Evolutionary conservation across 176 grass and related monocot species (phyloP).

Genomic region (Panicum miliaceum): DNA sequence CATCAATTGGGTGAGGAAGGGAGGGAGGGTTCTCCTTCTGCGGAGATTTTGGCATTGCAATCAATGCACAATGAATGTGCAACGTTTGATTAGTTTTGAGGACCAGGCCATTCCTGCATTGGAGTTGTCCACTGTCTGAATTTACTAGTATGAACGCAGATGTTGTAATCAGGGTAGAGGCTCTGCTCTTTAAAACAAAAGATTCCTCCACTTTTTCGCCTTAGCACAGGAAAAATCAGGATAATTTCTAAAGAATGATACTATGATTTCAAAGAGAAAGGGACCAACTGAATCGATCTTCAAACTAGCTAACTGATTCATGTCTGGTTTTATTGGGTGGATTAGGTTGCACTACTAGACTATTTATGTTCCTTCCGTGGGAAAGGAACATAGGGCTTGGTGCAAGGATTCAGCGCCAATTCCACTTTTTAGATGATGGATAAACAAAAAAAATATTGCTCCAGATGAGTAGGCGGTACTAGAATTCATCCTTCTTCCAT

Average conservation of each 20-base stretch:
- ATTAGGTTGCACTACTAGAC: background rate
- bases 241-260: too few species aligned
- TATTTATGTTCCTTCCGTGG: background rate
- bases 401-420: background rate
- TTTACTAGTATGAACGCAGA: background rate
- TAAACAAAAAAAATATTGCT: background rate
- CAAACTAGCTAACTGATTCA: too few species aligned
- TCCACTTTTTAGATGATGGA: too few species aligned
- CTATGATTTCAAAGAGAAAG: too few species aligned
- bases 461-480: background rate
- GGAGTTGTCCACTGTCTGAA: background rate
- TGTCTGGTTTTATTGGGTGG: too few species aligned
- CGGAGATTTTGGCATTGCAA: background rate
- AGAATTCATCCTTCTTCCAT: background rate
- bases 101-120: background rate
- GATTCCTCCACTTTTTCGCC: too few species aligned
- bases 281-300: too few species aligned
- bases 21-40: background rate
- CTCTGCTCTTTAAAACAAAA: background rate
- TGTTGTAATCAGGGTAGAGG: background rate
- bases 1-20: background rate
- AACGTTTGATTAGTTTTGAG: background rate
- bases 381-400: background rate
- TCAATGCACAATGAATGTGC: background rate
- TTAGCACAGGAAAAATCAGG: too few species aligned